Conservation (phyloP, 192 early-diverging fungal genomes). For the Gonapodya sp. region DNA sequence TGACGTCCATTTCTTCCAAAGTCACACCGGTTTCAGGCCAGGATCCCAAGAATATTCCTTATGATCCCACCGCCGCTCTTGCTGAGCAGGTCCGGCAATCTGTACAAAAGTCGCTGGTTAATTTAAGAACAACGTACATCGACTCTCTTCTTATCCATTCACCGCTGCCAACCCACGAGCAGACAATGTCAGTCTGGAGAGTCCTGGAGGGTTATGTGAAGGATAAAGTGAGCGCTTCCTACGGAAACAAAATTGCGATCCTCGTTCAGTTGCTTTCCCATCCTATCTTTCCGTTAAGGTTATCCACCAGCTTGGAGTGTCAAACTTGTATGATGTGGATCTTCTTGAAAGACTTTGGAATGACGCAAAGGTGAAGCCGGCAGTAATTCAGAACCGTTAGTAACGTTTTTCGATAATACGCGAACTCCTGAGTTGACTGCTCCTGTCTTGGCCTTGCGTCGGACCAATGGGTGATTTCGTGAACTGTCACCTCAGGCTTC, state of each 20-base stretch:
- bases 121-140: background rate
- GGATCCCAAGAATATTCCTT: background rate
- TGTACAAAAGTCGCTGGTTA: background rate
- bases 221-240: constrained; percentile 3
- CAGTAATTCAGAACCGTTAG: background rate
- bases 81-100: background rate
- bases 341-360: background rate
- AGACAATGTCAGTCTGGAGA: background rate
- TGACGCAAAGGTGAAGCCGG: background rate
- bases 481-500: background rate
- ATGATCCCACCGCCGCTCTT: background rate
- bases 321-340: background rate
- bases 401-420: background rate
- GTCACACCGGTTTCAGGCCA: constrained; percentile 1
- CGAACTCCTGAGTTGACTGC: background rate
- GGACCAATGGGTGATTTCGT: background rate
- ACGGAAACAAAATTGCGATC: too few species aligned
- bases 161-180: constrained; percentile 5
- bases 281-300: too few species aligned
- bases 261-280: too few species aligned
- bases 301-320: background rate
- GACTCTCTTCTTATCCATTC: constrained; percentile 10
- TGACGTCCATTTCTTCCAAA: background rate
- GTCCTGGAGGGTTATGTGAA: background rate
- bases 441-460: background rate